These are phyloP conservation scores for Xylaria scruposa DNA, from an alignment of 495 filamentous ascomycete genomes.

Conservation along the genomic window DNA sequence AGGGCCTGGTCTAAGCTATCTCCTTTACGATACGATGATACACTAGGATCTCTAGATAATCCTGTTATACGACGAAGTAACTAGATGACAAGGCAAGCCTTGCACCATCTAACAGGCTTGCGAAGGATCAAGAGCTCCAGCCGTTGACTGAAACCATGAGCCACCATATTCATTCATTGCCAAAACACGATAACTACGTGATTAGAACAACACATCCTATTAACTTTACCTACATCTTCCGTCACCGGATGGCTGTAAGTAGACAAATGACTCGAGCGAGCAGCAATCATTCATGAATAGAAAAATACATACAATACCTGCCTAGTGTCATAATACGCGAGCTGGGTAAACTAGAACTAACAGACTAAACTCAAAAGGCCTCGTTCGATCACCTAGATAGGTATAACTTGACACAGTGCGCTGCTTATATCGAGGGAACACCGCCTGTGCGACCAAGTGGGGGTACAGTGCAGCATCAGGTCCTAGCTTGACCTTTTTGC, in stretches of 20 bases:
- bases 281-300: neutral
- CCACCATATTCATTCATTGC: neutral
- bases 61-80: neutral
- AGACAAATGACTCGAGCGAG: neutral
- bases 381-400: neutral
- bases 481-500: neutral
- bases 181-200: neutral
- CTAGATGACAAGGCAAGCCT: neutral
- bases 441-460: constrained; percentile 14
- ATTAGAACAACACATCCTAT: too few relatives aligned
- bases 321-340: neutral
- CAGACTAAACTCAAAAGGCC: constrained; percentile 1
- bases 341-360: neutral
- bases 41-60: neutral
- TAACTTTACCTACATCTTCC: neutral
- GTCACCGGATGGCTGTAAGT: neutral
- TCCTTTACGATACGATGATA: neutral
- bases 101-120: neutral
- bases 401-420: constrained; percentile 17
- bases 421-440: neutral
- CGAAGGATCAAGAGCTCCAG: neutral
- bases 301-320: neutral
- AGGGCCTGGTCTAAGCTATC: neutral
- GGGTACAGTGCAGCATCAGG: constrained; percentile 11
- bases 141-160: neutral